phyloP scores from a whole-genome alignment of 306 rosid species.

The Nissolia schottii region DNA sequence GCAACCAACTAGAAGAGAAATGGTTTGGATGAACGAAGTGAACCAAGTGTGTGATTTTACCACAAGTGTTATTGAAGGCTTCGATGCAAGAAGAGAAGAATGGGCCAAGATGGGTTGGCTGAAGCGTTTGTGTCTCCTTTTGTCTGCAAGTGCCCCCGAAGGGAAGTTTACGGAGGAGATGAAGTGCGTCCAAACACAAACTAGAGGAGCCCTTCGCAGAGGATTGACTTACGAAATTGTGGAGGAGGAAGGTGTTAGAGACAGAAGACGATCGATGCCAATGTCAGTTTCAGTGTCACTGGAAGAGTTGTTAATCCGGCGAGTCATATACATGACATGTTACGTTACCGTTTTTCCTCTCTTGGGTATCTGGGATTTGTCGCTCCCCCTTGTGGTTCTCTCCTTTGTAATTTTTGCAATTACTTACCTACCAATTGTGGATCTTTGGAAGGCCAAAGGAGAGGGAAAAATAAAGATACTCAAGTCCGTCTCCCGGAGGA shows the following conservation, averaged over 20 bases:
- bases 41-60: not conserved
- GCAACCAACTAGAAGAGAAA: not conserved
- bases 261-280: not conserved
- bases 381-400: too few relatives aligned
- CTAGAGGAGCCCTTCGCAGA: not conserved
- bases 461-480: not conserved
- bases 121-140: too few relatives aligned
- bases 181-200: not conserved
- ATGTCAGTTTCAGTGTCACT: too few relatives aligned
- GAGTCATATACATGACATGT: too few relatives aligned
- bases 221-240: conserved; percentile 1
- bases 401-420: too few relatives aligned
- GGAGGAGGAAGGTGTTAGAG: not conserved
- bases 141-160: not conserved
- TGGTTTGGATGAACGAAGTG: conserved; percentile 9
- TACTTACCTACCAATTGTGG: too few relatives aligned
- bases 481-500: not conserved
- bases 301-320: too few relatives aligned
- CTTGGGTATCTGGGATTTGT: too few relatives aligned
- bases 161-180: not conserved
- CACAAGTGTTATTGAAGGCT: not conserved
- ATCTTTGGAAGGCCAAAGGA: too few relatives aligned
- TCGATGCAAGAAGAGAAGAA: not conserved
- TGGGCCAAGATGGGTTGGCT: not conserved
- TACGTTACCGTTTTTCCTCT: too few relatives aligned